phyloP scores from a whole-genome alignment of 345 rosid genomes.

The Salix exigua region DNA sequence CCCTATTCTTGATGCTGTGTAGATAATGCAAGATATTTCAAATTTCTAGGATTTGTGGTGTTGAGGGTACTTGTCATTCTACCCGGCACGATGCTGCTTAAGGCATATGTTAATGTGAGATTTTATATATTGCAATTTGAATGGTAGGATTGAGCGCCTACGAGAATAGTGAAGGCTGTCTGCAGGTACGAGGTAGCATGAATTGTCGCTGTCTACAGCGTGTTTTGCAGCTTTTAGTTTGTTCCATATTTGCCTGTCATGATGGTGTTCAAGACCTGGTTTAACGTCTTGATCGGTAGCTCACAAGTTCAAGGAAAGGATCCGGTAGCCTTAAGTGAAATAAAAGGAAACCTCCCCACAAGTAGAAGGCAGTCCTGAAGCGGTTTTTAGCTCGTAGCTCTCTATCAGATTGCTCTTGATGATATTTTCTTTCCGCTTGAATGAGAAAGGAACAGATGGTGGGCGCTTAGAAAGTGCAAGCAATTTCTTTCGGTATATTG shows the following conservation, averaged over 20 bases:
- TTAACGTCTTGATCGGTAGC: background rate
- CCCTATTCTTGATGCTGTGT: conserved; percentile 9
- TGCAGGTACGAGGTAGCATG: background rate
- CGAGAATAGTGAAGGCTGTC: background rate
- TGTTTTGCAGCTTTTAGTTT: background rate
- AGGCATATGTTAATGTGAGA: too few relatives aligned
- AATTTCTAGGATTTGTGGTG: background rate
- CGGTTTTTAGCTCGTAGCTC: background rate
- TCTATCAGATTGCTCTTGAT: background rate
- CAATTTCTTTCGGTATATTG: background rate
- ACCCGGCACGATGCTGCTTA: too few relatives aligned
- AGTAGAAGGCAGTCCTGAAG: too few relatives aligned
- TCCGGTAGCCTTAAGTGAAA: too few relatives aligned
- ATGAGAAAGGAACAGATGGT: background rate
- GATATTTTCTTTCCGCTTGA: background rate
- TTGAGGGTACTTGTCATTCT: background rate
- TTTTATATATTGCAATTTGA: background rate
- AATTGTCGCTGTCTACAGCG: background rate
- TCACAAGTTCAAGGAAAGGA: background rate
- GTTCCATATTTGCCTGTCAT: background rate
- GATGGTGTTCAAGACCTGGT: background rate
- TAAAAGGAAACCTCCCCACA: too few relatives aligned
- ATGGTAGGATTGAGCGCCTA: background rate
- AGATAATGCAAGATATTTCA: conserved; percentile 18
- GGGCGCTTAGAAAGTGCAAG: background rate